A percentile compares a stretch with the other conserved stretches of the same genome.
Evolutionary conservation across 176 grass and related monocot genomes (phyloP).

Genomic region (Tillandsia leiboldiana): DNA sequence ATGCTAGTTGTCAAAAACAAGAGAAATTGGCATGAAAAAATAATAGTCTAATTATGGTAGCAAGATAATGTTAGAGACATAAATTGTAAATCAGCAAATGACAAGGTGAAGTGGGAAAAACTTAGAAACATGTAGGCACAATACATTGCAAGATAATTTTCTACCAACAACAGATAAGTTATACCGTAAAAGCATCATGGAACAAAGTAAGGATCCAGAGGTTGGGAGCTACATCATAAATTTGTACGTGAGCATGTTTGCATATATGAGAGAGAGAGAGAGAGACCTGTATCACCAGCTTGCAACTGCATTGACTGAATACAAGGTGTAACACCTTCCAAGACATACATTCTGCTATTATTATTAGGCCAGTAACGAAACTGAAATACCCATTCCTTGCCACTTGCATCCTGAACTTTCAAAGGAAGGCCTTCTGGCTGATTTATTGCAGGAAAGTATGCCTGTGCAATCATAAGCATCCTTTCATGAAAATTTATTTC

Average conservation of each 20-base stretch:
- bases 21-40: no score
- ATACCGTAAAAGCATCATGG: no score
- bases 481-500: not conserved
- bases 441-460: conserved; percentile 90
- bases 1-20: no score
- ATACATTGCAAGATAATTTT: no score
- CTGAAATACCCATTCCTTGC: conserved; percentile 98
- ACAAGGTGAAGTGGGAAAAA: no score
- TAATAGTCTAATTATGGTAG: no score
- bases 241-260: not conserved
- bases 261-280: not conserved
- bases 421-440: conserved; percentile 93
- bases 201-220: not conserved
- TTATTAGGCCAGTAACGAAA: conserved; percentile 99
- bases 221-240: not conserved
- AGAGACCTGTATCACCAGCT: conserved; percentile 88
- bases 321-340: conserved; percentile 97
- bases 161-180: no score
- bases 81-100: no score
- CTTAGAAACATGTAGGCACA: no score
- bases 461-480: conserved; percentile 23
- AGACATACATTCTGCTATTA: conserved; percentile 99
- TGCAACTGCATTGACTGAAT: conserved; percentile 98
- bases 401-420: conserved; percentile 85
- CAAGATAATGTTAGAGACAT: no score